These are phyloP conservation scores for Somion occarium DNA, from an alignment of 1,284 basidiomycete genomes.

Conservation along the genomic window DNA sequence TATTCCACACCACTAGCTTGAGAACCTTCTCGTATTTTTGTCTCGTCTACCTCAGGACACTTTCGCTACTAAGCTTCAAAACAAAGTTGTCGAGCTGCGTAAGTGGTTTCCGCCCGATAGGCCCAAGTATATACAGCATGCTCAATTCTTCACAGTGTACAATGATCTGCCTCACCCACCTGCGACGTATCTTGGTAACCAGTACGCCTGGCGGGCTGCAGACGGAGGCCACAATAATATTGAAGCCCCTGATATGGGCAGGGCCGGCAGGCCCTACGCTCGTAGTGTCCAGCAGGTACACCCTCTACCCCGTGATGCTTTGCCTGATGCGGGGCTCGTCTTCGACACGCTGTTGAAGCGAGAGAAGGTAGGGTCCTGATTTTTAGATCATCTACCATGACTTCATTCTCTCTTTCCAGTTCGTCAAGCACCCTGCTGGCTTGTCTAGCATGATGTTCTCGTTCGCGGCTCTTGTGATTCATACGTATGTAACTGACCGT, in stretches of 20 bases:
- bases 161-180: conserved; percentile 78
- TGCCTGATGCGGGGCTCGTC: conserved; percentile 75
- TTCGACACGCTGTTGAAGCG: conserved; percentile 68
- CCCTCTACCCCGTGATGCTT: conserved; percentile 56
- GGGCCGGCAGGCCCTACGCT: conserved; percentile 69
- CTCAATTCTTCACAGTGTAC: conserved; percentile 43
- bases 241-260: conserved; percentile 64
- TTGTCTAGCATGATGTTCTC: conserved; percentile 77
- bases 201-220: conserved; percentile 60
- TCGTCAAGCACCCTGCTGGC: conserved; percentile 72
- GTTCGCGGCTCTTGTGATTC: conserved; percentile 80
- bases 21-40: conserved; percentile 64
- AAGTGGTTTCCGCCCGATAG: conserved; percentile 22
- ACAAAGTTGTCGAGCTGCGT: conserved; percentile 55
- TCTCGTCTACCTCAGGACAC: conserved; percentile 49
- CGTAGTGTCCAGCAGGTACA: conserved; percentile 73
- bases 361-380: conserved; percentile 39
- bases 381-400: not conserved
- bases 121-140: not conserved
- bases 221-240: conserved; percentile 77
- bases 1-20: conserved; percentile 52
- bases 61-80: conserved; percentile 42
- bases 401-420: conserved; percentile 37
- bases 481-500: conserved; percentile 40
- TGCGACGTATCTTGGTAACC: conserved; percentile 56